phyloP scores from a whole-genome alignment of 768 basidiomycete genomes.

The Mycena sanguinolenta region DNA sequence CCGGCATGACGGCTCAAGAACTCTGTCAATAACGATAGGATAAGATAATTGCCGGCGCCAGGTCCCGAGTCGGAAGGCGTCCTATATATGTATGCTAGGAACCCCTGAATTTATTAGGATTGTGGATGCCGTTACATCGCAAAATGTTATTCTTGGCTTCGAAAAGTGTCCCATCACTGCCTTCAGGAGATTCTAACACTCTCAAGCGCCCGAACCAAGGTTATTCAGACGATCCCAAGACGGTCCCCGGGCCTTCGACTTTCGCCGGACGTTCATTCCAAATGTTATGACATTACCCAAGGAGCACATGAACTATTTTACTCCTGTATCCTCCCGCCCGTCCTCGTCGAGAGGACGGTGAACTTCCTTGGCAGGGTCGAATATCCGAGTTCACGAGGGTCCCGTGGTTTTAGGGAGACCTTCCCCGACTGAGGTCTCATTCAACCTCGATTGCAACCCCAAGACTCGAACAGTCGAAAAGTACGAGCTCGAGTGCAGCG shows the following conservation, averaged over 20 bases:
- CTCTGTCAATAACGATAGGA: too few relatives aligned
- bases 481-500: too few relatives aligned
- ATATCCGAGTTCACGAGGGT: not conserved
- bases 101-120: not conserved
- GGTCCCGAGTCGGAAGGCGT: too few relatives aligned
- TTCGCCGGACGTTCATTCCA: not conserved
- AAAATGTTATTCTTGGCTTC: not conserved
- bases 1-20: too few relatives aligned
- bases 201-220: not conserved
- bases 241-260: not conserved
- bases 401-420: not conserved
- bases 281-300: not conserved
- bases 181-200: not conserved
- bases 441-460: not conserved
- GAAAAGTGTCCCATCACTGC: not conserved
- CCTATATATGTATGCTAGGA: too few relatives aligned
- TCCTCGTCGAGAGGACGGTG: not conserved
- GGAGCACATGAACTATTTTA: not conserved
- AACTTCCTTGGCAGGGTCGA: slow-evolving; percentile 2
- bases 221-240: not conserved
- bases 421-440: not conserved
- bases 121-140: too few relatives aligned
- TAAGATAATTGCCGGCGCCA: too few relatives aligned
- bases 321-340: not conserved
- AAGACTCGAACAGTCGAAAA: not conserved